These are phyloP conservation scores for Ustilago xerochloae DNA, from an alignment of 1,284 basidiomycete species.

Conservation along the genomic window DNA sequence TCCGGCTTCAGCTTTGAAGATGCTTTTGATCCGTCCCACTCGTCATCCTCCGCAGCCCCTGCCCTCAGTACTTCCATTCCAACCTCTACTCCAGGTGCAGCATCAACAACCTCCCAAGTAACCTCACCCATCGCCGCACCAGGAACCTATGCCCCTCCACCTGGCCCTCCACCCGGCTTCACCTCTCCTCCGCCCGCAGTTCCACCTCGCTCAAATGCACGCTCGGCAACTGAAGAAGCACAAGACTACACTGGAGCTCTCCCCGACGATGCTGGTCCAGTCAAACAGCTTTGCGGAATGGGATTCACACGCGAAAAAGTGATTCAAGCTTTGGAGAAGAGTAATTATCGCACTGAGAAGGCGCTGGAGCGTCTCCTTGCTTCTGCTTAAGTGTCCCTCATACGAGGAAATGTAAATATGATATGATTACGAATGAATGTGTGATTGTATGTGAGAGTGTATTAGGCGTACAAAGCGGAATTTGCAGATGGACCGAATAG, in stretches of 20 bases:
- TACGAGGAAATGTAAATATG: conserved; percentile 1
- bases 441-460: neutral
- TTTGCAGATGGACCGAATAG: conserved; percentile 29
- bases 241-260: conserved; percentile 53
- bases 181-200: conserved; percentile 14
- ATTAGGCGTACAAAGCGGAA: conserved; percentile 32
- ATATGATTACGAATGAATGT: neutral
- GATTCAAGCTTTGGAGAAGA: conserved; percentile 63
- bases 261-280: conserved; percentile 62
- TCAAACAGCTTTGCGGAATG: conserved; percentile 66
- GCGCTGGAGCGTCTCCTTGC: conserved; percentile 62
- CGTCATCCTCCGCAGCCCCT: conserved; percentile 13
- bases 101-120: conserved; percentile 3
- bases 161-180: conserved; percentile 46
- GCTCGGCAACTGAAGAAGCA: conserved; percentile 14
- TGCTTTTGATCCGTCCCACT: conserved; percentile 46
- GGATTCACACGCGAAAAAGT: conserved; percentile 63
- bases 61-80: neutral
- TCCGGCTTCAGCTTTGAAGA: conserved; percentile 63
- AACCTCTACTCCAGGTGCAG: conserved; percentile 3
- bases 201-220: conserved; percentile 16
- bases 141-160: conserved; percentile 46
- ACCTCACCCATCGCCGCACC: conserved; percentile 15
- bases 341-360: conserved; percentile 64
- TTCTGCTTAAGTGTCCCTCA: conserved; percentile 6